Evolutionary conservation across 768 basidiomycete species (phyloP).

Genomic region (Termitomyces sp.): DNA sequence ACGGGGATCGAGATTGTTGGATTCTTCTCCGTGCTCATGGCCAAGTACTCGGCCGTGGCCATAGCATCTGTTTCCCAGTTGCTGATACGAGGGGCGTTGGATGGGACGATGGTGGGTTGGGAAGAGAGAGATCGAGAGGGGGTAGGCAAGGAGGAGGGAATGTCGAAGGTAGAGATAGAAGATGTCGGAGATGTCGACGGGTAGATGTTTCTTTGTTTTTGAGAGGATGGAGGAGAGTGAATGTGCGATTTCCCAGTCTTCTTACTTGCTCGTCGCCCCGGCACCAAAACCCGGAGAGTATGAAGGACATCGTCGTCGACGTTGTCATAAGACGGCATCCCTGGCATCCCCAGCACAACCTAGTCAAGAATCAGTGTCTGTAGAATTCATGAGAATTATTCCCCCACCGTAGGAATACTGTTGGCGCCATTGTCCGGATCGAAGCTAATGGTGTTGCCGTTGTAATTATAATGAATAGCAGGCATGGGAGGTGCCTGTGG

Average conservation of each 20-base stretch:
- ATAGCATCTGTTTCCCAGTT: slow-evolving; percentile 14
- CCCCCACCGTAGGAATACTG: not conserved
- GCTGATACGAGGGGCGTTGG: not conserved
- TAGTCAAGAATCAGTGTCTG: not conserved
- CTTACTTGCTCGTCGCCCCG: not conserved
- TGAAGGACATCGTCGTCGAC: not conserved
- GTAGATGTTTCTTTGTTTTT: not conserved
- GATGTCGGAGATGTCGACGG: not conserved
- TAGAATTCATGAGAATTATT: too few relatives aligned
- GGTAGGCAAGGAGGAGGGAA: not conserved
- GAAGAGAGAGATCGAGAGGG: not conserved
- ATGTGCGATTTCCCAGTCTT: not conserved
- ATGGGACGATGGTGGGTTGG: not conserved
- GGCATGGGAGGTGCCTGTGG: not conserved
- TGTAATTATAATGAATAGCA: not conserved
- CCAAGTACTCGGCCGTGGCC: not conserved
- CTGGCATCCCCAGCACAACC: not conserved
- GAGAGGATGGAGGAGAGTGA: not conserved
- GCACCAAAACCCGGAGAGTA: not conserved
- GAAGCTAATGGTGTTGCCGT: too few relatives aligned
- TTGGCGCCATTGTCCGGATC: too few relatives aligned
- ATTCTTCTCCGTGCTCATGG: not conserved
- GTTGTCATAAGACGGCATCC: too few relatives aligned
- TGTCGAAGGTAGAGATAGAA: not conserved
- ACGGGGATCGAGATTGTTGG: not conserved